phyloP scores from a whole-genome alignment of 2,329 filamentous ascomycete species.

The Pseudogymnoascus sp. region DNA sequence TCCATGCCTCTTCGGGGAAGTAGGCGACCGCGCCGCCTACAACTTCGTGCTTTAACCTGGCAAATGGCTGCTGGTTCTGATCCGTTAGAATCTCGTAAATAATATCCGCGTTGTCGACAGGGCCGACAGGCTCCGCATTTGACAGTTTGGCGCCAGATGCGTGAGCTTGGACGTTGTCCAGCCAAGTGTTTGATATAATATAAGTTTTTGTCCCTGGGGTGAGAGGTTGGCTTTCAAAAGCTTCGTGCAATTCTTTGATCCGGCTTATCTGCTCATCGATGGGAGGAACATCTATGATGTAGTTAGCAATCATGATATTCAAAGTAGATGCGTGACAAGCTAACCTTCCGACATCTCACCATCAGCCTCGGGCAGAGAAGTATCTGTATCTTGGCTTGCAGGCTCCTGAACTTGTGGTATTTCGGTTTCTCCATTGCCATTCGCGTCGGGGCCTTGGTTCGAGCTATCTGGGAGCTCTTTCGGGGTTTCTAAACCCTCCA shows the following conservation, averaged over 20 bases:
- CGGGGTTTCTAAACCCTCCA: slow-evolving; percentile 19
- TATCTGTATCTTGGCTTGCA: background rate
- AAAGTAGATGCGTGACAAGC: background rate
- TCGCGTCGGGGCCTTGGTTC: background rate
- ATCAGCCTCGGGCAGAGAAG: background rate
- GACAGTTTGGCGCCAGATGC: slow-evolving; percentile 49
- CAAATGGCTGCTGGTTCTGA: slow-evolving; percentile 48
- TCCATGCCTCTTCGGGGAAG: slow-evolving; percentile 74
- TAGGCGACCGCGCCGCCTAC: slow-evolving; percentile 66
- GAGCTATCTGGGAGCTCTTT: background rate
- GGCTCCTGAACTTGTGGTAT: background rate
- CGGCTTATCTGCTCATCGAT: slow-evolving; percentile 66
- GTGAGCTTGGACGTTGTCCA: slow-evolving; percentile 62
- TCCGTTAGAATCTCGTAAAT: slow-evolving; percentile 53
- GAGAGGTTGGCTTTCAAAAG: slow-evolving; percentile 31
- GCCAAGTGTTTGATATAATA: slow-evolving; percentile 72
- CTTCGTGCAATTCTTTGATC: slow-evolving; percentile 54
- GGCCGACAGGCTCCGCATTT: slow-evolving; percentile 57
- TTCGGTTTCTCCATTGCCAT: background rate
- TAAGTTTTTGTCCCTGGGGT: slow-evolving; percentile 51
- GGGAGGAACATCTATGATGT: slow-evolving; percentile 30
- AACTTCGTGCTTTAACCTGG: slow-evolving; percentile 64
- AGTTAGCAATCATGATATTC: background rate
- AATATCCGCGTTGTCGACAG: slow-evolving; percentile 81
- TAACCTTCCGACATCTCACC: background rate